phyloP scores from a whole-genome alignment of 805 yeast species.

The Schizosaccharomyces pombe region DNA sequence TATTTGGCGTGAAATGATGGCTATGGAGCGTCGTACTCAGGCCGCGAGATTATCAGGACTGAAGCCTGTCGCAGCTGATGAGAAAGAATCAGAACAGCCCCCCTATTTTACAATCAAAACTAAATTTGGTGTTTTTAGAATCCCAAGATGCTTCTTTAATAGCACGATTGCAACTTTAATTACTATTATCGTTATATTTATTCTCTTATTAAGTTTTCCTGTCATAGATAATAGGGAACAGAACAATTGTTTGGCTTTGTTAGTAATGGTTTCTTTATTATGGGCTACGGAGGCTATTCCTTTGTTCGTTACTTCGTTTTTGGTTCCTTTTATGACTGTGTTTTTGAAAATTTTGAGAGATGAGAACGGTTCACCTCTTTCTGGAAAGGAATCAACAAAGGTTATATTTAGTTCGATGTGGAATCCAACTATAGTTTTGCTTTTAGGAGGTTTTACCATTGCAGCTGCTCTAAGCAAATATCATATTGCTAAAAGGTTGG shows the following conservation, averaged over 20 bases:
- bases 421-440: constrained; percentile 75
- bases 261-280: constrained; percentile 55
- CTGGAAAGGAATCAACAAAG: constrained; percentile 47
- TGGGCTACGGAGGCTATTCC: constrained; percentile 94
- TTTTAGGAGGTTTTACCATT: constrained; percentile 79
- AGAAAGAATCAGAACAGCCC: constrained; percentile 5
- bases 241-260: constrained; percentile 64
- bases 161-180: constrained; percentile 23
- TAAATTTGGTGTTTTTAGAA: constrained; percentile 9
- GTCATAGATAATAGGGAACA: constrained; percentile 32
- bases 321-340: constrained; percentile 65
- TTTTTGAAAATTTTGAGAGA: constrained; percentile 37
- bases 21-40: constrained; percentile 65
- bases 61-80: constrained; percentile 7
- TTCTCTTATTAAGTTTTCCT: constrained; percentile 22
- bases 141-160: constrained; percentile 20
- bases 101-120: constrained; percentile 2
- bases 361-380: constrained; percentile 30
- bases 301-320: constrained; percentile 62
- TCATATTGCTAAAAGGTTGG: constrained; percentile 64
- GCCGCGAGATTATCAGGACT: constrained; percentile 24
- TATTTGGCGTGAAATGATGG: constrained; percentile 92
- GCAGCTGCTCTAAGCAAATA: constrained; percentile 89
- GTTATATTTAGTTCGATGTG: constrained; percentile 75
- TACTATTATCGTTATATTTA: constrained; percentile 26